A percentile compares a stretch with the other conserved stretches of the same genome.
phyloP scores from a whole-genome alignment of 106 monocot genomes.

The Ottelia alismoides region DNA sequence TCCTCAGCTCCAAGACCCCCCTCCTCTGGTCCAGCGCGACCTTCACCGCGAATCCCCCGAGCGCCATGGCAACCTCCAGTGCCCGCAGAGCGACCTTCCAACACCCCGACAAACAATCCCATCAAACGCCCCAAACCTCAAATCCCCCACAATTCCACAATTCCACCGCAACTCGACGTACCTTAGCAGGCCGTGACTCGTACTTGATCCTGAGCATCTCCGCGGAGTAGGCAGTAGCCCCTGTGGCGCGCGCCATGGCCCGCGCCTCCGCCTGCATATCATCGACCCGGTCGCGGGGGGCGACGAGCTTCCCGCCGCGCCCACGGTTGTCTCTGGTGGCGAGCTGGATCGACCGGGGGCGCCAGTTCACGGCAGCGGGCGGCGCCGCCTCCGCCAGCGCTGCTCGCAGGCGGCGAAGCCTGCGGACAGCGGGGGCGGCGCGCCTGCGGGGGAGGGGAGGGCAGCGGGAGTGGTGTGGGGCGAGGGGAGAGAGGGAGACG shows the following conservation, averaged over 20 bases:
- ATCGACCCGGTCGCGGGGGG: constrained; percentile 28
- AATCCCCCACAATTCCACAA: background rate
- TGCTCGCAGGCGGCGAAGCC: too few relatives aligned
- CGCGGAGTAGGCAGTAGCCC: constrained; percentile 55
- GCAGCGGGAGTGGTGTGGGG: too few relatives aligned
- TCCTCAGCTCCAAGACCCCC: constrained; percentile 36
- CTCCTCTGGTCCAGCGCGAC: constrained; percentile 47
- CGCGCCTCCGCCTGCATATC: constrained; percentile 81
- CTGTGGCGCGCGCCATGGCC: constrained; percentile 60
- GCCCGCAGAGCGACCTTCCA: constrained; percentile 43
- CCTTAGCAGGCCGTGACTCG: constrained; percentile 65
- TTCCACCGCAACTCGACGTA: background rate
- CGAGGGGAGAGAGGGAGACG: too few relatives aligned
- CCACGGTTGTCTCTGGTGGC: too few relatives aligned
- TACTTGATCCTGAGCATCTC: constrained; percentile 52
- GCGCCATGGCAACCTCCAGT: constrained; percentile 43
- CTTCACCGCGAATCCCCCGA: constrained; percentile 52
- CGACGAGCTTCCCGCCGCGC: too few relatives aligned
- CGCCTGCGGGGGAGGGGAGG: too few relatives aligned
- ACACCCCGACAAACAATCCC: background rate
- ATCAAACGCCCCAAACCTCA: too few relatives aligned
- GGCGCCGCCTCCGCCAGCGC: too few relatives aligned
- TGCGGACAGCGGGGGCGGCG: too few relatives aligned
- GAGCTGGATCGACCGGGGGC: too few relatives aligned
- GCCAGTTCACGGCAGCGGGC: too few relatives aligned